Base-by-base conservation (phyloP, 495 filamentous ascomycete genomes). In the Penicillium salamii region DNA sequence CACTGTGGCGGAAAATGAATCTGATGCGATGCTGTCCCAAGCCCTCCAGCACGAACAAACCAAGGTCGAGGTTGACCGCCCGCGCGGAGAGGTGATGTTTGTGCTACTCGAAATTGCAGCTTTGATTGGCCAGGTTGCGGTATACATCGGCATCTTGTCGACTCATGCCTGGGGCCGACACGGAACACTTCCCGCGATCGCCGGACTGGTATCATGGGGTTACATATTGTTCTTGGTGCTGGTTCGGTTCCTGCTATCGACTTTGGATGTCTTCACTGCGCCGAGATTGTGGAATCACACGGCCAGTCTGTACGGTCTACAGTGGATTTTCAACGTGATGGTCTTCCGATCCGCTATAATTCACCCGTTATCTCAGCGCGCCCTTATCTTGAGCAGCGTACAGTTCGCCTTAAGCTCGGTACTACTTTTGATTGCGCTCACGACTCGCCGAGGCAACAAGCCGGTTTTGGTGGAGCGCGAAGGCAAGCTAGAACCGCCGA, bases 271-370 rank as follows among this genome's bases (percentile, higher is more conserved):
- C 57, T 60, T 59, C 42, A 76, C 73, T 1, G 78, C 91, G 19
- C 86, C 87, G 13, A 77, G 80, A 33, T 67, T 97, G 8, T 99
- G 95, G 95, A 90, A 90, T 54, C 93, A 99, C 67, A 97, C 95
- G 0, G 85, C 90, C 7, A 70, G 78, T 37, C 78, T 97, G n/a
- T 99, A 99, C 65, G 76, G 78, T 43, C 72, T 86, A 42, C 87
- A 90, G 59, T 97, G 93, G 88, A 57, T 92, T 26, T 84, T 91
- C 59, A 75, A 78, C 1, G 53, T 89, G 14, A 69, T 90, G 52
- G 67, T 89, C 6, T 93, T 97, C 75, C 87, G 95, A 32, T 95
- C 91, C 26, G 83, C 80, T 32, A 64, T 97, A 41, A 85, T 97
- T 50, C 88, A 93, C 68, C 87, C 91, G 1, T 65, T 73, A 14